Evolutionary conservation across 345 rosid species (phyloP).

Genomic region (Populus pruinosa): DNA sequence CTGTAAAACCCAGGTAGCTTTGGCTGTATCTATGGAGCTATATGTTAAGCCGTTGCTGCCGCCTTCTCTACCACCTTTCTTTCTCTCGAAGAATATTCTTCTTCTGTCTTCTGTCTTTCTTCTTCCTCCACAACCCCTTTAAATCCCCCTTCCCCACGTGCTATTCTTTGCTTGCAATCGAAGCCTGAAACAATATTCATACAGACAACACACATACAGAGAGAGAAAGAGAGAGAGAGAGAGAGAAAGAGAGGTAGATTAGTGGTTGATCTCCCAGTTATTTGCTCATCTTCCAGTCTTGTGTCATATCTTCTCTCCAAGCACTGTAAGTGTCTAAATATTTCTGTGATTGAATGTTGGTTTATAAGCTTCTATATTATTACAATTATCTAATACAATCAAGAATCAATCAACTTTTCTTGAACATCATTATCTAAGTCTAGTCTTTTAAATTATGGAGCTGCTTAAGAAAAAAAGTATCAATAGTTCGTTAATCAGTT

Average conservation of each 20-base stretch:
- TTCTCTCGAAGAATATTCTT: constrained; percentile 9
- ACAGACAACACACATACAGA: no score
- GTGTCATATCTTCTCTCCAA: not conserved
- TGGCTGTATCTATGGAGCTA: constrained; percentile 32
- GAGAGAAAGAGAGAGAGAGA: not conserved
- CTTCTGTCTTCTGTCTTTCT: constrained; percentile 11
- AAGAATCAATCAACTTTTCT: not conserved
- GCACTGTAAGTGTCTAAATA: not conserved
- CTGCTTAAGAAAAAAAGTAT: not conserved
- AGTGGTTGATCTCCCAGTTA: no score
- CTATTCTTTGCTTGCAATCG: not conserved
- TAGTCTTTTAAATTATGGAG: not conserved
- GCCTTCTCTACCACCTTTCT: constrained; percentile 16
- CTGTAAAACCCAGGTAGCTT: constrained; percentile 36
- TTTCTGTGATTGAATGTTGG: no score
- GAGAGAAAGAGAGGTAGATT: not conserved
- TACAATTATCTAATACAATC: no score
- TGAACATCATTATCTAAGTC: not conserved
- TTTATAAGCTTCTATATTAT: no score
- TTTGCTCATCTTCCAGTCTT: not conserved
- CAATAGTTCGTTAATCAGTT: not conserved
- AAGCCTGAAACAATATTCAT: not conserved
- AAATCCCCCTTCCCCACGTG: not conserved
- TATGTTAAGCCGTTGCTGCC: constrained; percentile 16
- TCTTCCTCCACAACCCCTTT: not conserved